phyloP scores from a whole-genome alignment of 1,139 yeast genomes.

The Taphrina confusa region DNA sequence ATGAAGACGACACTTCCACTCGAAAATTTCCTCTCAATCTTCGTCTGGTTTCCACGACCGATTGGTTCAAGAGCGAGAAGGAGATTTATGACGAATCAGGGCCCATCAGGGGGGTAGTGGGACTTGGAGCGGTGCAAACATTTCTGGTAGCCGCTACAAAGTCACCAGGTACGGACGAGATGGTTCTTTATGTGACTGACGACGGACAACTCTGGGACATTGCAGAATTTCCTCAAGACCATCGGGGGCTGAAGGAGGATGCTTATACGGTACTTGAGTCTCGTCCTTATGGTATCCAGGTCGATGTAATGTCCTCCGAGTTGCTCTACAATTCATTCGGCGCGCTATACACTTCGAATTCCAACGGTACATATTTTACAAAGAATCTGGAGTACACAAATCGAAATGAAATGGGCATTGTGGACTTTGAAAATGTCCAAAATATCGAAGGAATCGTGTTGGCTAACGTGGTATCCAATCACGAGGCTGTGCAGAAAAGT shows the following conservation, averaged over 20 bases:
- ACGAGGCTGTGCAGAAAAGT: constrained; percentile 39
- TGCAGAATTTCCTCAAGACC: constrained; percentile 55
- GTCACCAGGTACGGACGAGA: constrained; percentile 51
- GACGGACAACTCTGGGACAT: constrained; percentile 57
- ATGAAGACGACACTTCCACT: constrained; percentile 45
- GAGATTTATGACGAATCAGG: constrained; percentile 44
- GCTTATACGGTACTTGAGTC: constrained; percentile 59
- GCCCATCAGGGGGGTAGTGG: constrained; percentile 49
- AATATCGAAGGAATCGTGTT: constrained; percentile 73
- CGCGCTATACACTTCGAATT: constrained; percentile 61
- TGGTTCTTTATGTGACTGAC: constrained; percentile 58
- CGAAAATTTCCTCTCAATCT: constrained; percentile 50
- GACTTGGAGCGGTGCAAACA: constrained; percentile 54
- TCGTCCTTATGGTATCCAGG: constrained; percentile 57
- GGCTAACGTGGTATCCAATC: constrained; percentile 50
- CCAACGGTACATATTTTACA: constrained; percentile 61
- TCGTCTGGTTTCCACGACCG: constrained; percentile 53
- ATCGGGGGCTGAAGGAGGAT: constrained; percentile 46
- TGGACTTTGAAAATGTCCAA: constrained; percentile 56
- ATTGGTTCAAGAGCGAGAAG: constrained; percentile 55
- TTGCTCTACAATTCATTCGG: constrained; percentile 43
- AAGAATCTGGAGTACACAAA: constrained; percentile 53
- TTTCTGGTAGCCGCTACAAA: constrained; percentile 59
- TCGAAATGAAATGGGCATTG: constrained; percentile 49
- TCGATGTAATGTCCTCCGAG: constrained; percentile 50